These are phyloP conservation scores for Phaffia tasmanica DNA, from an alignment of 768 basidiomycete genomes.

Conservation along the genomic window DNA sequence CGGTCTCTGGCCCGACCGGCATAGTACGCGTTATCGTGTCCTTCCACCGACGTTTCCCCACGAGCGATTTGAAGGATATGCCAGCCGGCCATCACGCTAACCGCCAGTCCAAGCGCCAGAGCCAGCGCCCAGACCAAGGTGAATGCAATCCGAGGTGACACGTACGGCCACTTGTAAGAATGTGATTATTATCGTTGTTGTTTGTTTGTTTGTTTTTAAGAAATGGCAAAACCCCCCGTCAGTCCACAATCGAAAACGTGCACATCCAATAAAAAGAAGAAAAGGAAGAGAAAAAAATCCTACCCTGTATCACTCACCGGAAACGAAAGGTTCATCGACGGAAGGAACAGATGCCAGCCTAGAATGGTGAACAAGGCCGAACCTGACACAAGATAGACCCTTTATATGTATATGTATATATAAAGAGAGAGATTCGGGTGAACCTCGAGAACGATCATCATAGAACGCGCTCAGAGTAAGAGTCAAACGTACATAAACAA, in stretches of 20 bases:
- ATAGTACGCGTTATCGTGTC: constrained; percentile 75
- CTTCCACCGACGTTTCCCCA: constrained; percentile 83
- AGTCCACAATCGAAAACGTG: background rate
- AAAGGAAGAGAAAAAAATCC: background rate
- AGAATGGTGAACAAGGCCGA: constrained; percentile 52
- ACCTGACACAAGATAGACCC: constrained; percentile 67
- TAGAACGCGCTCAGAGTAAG: background rate
- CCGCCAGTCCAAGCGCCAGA: constrained; percentile 43
- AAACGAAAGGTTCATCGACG: constrained; percentile 45
- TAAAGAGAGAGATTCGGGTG: background rate
- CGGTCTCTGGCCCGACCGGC: constrained; percentile 54
- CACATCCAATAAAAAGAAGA: background rate
- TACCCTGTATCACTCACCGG: background rate
- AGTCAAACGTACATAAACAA: constrained; percentile 65
- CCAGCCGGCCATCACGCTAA: constrained; percentile 54
- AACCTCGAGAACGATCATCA: constrained; percentile 9
- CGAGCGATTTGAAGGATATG: constrained; percentile 50
- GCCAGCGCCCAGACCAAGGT: constrained; percentile 57
- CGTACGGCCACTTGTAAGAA: constrained; percentile 48
- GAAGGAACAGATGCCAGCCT: constrained; percentile 54
- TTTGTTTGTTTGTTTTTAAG: too few relatives aligned
- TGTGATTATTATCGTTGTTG: too few relatives aligned
- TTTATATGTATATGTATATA: too few relatives aligned
- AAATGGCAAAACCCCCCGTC: too few relatives aligned
- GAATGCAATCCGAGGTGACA: constrained; percentile 57